Evolutionary conservation across 768 basidiomycete species (phyloP), one percentile per base, ranked within the genome.

Genomic region (Panellus pusillus): DNA sequence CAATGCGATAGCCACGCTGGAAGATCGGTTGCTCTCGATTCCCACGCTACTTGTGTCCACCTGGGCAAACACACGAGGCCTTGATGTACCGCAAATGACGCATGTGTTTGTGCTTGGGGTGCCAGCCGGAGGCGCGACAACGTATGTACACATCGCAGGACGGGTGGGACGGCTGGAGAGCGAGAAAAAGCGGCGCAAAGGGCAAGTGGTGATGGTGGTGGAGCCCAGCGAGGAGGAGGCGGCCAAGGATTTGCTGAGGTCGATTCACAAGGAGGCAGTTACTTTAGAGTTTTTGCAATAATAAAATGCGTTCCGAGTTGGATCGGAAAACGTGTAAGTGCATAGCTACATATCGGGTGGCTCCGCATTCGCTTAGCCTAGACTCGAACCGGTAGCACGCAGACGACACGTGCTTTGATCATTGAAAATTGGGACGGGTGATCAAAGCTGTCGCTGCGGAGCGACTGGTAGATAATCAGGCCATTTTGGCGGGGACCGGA

Each of bases 81-180:
- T 92, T 44, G 89, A 92, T 70, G 68, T 91, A 47, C 84, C 83
- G 9, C 77, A 76, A 55, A 72, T 91, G 61, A 80, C 80, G 43
- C 89, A 91, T 64, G 89, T 91, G 17, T 90, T 92, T 66, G 72
- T 90, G 45, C 68, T 87, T 41, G 88, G 88, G 4, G 70, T 86
- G 3, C 78, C 81, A 6, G 77, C 79, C 54, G 77, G 73, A 28
- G 76, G 74, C 28, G 65, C 65, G 60, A 68, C 71, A 11, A 78
- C 74, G 37, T 91, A 91, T 65, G 55, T 84, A 59, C 89, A 91
- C 62, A 70, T 84, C 38, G 82, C 86, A 6, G 89, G 90, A 13
- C 81, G 89, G 12, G 86, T 85, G n/a, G 87, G 89, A 18, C 78
- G 89, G 54, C 86, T 88, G 65, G 84, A 41, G 32, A 37, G 37